A percentile compares a stretch with the other conserved stretches of the same genome.
Evolutionary conservation across 2,329 filamentous ascomycete species (phyloP).

Genomic region (Aureobasidium leucospermi): DNA sequence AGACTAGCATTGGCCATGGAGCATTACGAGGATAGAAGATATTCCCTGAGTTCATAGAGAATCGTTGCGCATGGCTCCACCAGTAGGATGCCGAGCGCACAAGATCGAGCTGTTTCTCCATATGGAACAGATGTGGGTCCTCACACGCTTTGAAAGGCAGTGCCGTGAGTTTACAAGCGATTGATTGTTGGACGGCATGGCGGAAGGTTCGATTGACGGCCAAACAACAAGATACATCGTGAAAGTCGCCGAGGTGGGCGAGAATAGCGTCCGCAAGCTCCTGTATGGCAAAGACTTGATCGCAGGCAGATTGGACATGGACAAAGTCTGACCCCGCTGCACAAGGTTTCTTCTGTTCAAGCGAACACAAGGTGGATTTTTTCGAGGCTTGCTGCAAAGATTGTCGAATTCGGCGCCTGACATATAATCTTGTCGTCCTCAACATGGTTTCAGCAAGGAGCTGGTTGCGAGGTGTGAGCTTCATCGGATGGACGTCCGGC

Average conservation of each 20-base stretch:
- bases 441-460: background rate
- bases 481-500: background rate
- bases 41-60: background rate
- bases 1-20: background rate
- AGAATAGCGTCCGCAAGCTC: constrained; percentile 2
- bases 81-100: background rate
- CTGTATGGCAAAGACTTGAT: background rate
- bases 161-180: background rate
- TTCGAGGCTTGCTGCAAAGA: background rate
- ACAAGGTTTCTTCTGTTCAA: background rate
- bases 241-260: background rate
- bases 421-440: background rate
- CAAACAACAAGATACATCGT: background rate
- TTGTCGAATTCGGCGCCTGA: background rate
- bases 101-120: constrained; percentile 2
- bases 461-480: background rate
- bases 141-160: background rate
- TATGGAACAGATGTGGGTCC: background rate
- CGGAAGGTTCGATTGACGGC: background rate
- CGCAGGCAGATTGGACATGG: background rate
- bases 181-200: background rate
- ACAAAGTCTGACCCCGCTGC: background rate
- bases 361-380: background rate
- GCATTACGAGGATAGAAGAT: background rate
- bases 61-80: background rate